phyloP scores from a whole-genome alignment of 371 early-diverging fungal species.

The Mucor plumbeus region DNA sequence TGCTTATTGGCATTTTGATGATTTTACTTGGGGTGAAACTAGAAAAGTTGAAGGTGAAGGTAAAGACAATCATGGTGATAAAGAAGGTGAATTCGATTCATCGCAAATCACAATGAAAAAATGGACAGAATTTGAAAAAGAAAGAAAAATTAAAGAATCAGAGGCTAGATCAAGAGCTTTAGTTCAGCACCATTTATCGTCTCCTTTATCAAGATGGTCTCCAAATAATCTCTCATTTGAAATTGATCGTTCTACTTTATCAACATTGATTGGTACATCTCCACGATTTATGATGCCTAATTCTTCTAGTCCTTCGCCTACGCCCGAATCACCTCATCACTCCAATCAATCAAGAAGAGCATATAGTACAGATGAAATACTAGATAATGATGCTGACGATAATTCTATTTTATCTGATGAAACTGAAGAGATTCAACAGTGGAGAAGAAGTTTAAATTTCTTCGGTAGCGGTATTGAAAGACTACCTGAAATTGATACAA shows the following conservation, averaged over 20 bases:
- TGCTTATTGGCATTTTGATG: constrained; percentile 99
- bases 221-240: constrained; percentile 27
- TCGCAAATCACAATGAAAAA: constrained; percentile 62
- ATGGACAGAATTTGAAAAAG: constrained; percentile 72
- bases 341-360: background rate
- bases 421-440: constrained; percentile 12
- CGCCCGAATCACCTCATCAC: background rate
- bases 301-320: constrained; percentile 10
- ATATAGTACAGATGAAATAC: background rate
- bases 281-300: background rate
- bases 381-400: constrained; percentile 7
- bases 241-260: constrained; percentile 28
- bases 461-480: background rate
- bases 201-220: constrained; percentile 26
- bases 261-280: constrained; percentile 23
- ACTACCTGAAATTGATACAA: constrained; percentile 10
- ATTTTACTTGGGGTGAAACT: constrained; percentile 96
- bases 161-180: constrained; percentile 17
- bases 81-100: constrained; percentile 80
- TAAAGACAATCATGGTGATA: constrained; percentile 69
- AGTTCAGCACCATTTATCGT: constrained; percentile 18
- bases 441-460: constrained; percentile 21
- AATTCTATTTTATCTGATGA: constrained; percentile 14
- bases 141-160: constrained; percentile 36
- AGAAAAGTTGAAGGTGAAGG: constrained; percentile 74